A percentile compares a stretch with the other conserved stretches of the same genome.
Conservation (phyloP, 768 basidiomycete species). For the Trametes gibbosa region DNA sequence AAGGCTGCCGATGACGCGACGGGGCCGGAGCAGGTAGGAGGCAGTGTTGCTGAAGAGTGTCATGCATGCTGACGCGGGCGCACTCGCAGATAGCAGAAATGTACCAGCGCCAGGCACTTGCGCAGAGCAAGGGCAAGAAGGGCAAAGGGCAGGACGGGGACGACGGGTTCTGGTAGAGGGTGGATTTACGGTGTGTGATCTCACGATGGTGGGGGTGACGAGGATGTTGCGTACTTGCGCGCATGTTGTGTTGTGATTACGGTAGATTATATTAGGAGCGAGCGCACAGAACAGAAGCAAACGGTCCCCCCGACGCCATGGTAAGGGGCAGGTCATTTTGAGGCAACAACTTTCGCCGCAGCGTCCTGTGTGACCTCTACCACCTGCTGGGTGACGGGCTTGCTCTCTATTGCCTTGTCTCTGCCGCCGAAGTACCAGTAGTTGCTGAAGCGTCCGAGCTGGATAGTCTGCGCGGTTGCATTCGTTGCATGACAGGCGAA, state of each 20-base stretch:
- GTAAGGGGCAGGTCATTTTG: slow-evolving; percentile 18
- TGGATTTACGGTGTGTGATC: not conserved
- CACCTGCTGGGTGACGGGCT: slow-evolving; percentile 39
- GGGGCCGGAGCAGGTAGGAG: slow-evolving; percentile 79
- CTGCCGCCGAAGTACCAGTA: slow-evolving; percentile 91
- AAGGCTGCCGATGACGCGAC: slow-evolving; percentile 93
- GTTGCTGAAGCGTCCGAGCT: slow-evolving; percentile 82
- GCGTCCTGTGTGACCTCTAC: slow-evolving; percentile 44
- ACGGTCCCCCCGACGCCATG: not conserved
- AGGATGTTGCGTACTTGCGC: not conserved
- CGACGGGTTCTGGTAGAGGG: slow-evolving; percentile 71
- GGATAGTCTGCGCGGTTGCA: slow-evolving; percentile 77
- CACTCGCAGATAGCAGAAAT: slow-evolving; percentile 79
- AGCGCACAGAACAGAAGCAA: not conserved
- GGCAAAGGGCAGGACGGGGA: slow-evolving; percentile 61
- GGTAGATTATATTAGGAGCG: slow-evolving; percentile 5
- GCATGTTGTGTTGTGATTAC: slow-evolving; percentile 7
- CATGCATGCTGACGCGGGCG: slow-evolving; percentile 8
- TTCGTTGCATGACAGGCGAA: slow-evolving; percentile 96
- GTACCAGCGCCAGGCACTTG: slow-evolving; percentile 85
- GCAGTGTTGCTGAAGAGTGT: not conserved
- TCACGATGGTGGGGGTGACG: not conserved
- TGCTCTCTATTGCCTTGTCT: slow-evolving; percentile 51
- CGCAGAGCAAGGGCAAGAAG: slow-evolving; percentile 73
- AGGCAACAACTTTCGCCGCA: slow-evolving; percentile 32